phyloP scores from a whole-genome alignment of 2,329 filamentous ascomycete species.

The Aquanectria penicillioides region DNA sequence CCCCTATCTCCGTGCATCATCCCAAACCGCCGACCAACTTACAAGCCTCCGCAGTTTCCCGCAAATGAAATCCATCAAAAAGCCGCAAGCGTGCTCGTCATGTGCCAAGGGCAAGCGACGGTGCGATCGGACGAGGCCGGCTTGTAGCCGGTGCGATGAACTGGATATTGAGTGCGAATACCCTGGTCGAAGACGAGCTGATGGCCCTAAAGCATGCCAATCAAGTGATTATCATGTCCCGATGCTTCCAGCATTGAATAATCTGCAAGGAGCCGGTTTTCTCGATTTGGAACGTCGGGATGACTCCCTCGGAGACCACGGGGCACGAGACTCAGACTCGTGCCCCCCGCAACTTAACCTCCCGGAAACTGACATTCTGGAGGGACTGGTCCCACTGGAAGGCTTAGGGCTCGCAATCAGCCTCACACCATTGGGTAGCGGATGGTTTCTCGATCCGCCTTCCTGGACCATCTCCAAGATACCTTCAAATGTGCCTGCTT shows the following conservation, averaged over 20 bases:
- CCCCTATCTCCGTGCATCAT: too few relatives aligned
- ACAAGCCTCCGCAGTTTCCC: too few relatives aligned
- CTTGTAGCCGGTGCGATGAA: conserved; percentile 20
- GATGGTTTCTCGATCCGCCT: conserved; percentile 1
- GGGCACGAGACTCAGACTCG: neutral
- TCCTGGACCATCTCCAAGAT: conserved; percentile 9
- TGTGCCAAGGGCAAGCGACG: conserved; percentile 22
- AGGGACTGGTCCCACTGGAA: neutral
- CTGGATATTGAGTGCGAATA: conserved; percentile 20
- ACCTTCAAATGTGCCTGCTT: neutral
- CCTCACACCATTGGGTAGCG: neutral
- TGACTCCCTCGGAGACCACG: too few relatives aligned
- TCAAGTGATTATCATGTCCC: neutral
- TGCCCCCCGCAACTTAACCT: neutral
- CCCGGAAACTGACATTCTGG: neutral
- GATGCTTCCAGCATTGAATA: neutral
- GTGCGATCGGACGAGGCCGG: conserved; percentile 17
- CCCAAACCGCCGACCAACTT: too few relatives aligned
- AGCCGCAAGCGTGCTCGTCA: conserved; percentile 21
- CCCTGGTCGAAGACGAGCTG: conserved; percentile 6
- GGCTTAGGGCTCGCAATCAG: neutral
- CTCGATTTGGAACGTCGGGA: too few relatives aligned
- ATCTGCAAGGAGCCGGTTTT: neutral
- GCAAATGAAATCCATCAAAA: too few relatives aligned
- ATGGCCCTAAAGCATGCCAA: neutral